Evolutionary conservation across 208 protist species (phyloP).

Genomic region (Angomonas ambiguus): DNA sequence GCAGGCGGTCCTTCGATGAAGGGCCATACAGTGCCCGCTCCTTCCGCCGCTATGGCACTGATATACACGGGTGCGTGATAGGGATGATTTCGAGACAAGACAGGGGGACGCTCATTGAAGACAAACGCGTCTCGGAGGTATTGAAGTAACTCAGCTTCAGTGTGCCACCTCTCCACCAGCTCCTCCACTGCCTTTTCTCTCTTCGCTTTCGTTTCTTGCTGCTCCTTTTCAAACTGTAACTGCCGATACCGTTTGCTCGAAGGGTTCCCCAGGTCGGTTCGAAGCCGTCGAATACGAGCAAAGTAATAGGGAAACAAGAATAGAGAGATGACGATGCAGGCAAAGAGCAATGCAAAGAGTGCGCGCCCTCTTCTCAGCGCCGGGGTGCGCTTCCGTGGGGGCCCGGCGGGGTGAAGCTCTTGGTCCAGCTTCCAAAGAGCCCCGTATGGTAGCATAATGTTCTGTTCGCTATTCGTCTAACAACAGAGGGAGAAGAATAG

Average conservation of each 20-base stretch:
- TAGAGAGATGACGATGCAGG: conserved; percentile 25
- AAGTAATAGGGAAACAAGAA: conserved; percentile 47
- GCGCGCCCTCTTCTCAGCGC: conserved; percentile 30
- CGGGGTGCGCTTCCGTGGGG: conserved; percentile 22
- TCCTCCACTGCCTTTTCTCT: background rate
- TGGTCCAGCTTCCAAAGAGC: conserved; percentile 49
- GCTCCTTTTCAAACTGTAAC: background rate
- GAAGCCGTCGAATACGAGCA: conserved; percentile 23
- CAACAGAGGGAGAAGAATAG: background rate
- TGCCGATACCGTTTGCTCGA: background rate
- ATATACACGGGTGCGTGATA: conserved; percentile 17
- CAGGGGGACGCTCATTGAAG: background rate
- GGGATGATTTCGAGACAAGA: background rate
- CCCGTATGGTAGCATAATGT: conserved; percentile 48
- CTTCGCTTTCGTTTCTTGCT: conserved; percentile 5
- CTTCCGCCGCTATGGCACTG: conserved; percentile 57
- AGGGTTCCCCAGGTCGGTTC: conserved; percentile 5
- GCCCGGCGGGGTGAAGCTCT: conserved; percentile 33
- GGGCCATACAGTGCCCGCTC: background rate
- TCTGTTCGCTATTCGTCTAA: background rate
- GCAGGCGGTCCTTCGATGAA: conserved; percentile 1
- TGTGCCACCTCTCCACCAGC: background rate
- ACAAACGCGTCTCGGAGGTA: background rate
- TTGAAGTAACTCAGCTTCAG: background rate
- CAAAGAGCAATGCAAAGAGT: conserved; percentile 34